Conservation (phyloP, 2,329 filamentous ascomycete species). For the Trichoderma atroviride region DNA sequence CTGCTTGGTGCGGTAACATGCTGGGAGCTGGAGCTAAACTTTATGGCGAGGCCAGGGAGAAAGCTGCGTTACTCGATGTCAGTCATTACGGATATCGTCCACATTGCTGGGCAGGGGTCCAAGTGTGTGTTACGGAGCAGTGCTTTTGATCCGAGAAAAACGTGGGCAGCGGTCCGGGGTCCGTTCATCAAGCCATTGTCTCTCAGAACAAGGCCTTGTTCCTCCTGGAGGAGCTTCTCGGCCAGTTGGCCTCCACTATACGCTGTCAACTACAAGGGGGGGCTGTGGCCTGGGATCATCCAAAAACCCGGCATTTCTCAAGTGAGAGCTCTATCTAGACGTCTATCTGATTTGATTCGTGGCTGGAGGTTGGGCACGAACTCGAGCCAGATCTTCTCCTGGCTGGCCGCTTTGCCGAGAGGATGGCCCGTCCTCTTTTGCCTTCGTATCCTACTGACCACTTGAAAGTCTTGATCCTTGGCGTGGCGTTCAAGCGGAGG, state of each 20-base stretch:
- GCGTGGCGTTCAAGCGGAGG: constrained; percentile 22
- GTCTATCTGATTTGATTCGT: not conserved
- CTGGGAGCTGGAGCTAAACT: not conserved
- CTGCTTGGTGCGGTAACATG: not conserved
- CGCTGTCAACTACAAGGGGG: constrained; percentile 12
- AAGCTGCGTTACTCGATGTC: constrained; percentile 10
- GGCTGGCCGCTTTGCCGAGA: not conserved
- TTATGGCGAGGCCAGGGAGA: constrained; percentile 10
- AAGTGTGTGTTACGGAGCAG: not conserved
- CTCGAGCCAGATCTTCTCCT: constrained; percentile 3
- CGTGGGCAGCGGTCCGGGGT: constrained; percentile 20
- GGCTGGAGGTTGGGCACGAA: constrained; percentile 14
- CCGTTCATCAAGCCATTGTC: not conserved
- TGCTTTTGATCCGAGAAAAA: constrained; percentile 10
- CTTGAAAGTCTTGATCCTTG: not conserved
- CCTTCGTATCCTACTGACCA: not conserved
- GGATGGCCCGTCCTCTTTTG: not conserved
- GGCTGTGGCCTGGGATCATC: not conserved
- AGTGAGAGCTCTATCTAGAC: not conserved
- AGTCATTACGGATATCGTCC: constrained; percentile 3
- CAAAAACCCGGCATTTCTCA: not conserved
- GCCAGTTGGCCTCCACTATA: not conserved
- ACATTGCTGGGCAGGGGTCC: constrained; percentile 12
- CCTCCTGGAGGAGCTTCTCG: not conserved
- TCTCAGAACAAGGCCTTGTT: constrained; percentile 8